Percentiles rank a stretch among this genome's conserved stretches.
Conservation (phyloP, 345 rosid genomes). For the Pelargonium nanum region DNA sequence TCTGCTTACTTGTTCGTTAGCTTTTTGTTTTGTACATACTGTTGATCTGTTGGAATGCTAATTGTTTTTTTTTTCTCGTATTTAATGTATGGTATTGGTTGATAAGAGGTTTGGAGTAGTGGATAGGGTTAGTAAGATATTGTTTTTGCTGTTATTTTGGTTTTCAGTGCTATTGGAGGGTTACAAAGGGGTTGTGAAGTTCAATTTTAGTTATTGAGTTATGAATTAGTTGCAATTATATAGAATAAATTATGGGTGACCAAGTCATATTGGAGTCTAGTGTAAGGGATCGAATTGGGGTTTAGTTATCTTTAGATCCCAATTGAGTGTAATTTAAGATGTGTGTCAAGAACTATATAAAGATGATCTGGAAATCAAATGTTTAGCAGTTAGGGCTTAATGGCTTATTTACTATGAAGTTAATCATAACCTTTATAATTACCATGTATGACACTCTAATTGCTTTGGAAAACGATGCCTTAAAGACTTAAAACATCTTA, state of each 20-base stretch:
- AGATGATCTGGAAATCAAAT: not conserved
- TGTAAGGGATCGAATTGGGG: not conserved
- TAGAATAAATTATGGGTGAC: not conserved
- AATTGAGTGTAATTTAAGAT: not conserved
- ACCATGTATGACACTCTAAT: no score
- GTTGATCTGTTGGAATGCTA: not conserved
- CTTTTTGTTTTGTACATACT: no score
- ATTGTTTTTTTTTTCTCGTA: no score
- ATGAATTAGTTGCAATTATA: not conserved
- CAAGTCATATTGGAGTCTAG: not conserved
- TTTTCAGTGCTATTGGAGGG: no score
- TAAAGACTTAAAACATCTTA: no score
- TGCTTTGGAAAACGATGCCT: no score
- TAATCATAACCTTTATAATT: no score
- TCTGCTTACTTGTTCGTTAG: conserved; percentile 4
- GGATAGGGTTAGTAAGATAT: no score
- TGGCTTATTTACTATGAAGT: not conserved
- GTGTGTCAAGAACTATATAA: not conserved
- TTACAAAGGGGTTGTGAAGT: no score
- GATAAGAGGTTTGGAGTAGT: no score
- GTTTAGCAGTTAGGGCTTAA: not conserved
- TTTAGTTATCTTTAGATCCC: not conserved
- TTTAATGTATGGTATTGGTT: no score
- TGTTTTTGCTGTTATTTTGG: no score
- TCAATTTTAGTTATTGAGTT: not conserved